phyloP scores from a whole-genome alignment of 257 asterid genomes.

The Solanum dulcamara region DNA sequence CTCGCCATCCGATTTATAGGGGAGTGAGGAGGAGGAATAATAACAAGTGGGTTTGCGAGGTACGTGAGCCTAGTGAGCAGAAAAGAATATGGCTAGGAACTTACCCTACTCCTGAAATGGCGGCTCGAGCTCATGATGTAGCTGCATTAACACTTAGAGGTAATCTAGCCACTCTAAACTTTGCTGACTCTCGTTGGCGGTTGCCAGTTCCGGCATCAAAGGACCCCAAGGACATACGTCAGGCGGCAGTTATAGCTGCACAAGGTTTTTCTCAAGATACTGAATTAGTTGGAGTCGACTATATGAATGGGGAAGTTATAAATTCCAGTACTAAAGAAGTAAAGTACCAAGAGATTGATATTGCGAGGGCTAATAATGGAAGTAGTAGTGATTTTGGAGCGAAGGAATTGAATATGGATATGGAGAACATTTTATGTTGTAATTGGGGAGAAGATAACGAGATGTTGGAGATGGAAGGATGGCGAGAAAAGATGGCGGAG shows the following conservation, averaged over 20 bases:
- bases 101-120: slow-evolving; percentile 67
- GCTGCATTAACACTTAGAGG: slow-evolving; percentile 38
- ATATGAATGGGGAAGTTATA: not conserved
- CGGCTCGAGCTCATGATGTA: slow-evolving; percentile 39
- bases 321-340: not conserved
- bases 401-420: not conserved
- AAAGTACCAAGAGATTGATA: slow-evolving; percentile 6
- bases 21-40: slow-evolving; percentile 22
- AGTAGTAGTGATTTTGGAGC: not conserved
- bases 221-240: slow-evolving; percentile 32
- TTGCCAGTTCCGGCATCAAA: slow-evolving; percentile 28
- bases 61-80: slow-evolving; percentile 49
- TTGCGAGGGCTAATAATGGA: not conserved
- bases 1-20: slow-evolving; percentile 18
- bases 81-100: slow-evolving; percentile 65
- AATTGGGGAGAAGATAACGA: not conserved
- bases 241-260: slow-evolving; percentile 44
- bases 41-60: slow-evolving; percentile 26
- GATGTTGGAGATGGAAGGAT: not conserved
- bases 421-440: not conserved
- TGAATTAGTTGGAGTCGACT: not conserved
- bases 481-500: slow-evolving; percentile 16
- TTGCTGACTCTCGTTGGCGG: slow-evolving; percentile 48
- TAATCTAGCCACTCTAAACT: slow-evolving; percentile 34
- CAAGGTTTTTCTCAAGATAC: slow-evolving; percentile 9